Percentiles rank a stretch among this genome's conserved stretches.
Evolutionary conservation across 2,329 filamentous ascomycete genomes (phyloP).

Genomic region (Talaromyces pinophilus): DNA sequence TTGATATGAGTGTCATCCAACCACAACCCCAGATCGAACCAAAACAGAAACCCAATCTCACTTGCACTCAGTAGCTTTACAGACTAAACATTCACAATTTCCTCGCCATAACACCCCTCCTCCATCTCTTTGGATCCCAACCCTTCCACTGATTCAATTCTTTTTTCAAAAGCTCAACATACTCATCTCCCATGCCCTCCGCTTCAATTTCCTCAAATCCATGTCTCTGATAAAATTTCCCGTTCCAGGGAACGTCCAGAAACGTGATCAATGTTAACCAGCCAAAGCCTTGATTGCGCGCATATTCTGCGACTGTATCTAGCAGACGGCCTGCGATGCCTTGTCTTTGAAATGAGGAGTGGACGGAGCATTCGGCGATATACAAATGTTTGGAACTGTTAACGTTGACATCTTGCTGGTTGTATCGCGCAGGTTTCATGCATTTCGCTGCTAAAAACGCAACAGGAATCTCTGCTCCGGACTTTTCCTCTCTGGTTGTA

Average conservation of each 20-base stretch:
- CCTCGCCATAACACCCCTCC: constrained; percentile 18
- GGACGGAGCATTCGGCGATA: constrained; percentile 22
- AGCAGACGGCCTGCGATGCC: constrained; percentile 25
- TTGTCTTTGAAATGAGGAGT: constrained; percentile 14
- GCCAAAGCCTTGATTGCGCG: not conserved
- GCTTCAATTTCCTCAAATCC: constrained; percentile 18
- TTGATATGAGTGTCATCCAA: not conserved
- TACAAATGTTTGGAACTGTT: constrained; percentile 8
- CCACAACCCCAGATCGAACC: not conserved
- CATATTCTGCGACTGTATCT: constrained; percentile 22
- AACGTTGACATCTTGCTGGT: not conserved
- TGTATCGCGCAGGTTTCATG: not conserved
- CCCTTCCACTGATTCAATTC: constrained; percentile 16
- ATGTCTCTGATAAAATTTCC: constrained; percentile 14
- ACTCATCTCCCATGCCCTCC: not conserved
- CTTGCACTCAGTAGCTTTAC: not conserved
- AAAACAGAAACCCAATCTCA: not conserved
- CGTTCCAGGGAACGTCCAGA: constrained; percentile 21
- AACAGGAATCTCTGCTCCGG: not conserved
- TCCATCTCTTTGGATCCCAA: constrained; percentile 1
- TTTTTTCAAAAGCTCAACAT: constrained; percentile 7
- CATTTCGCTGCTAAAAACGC: constrained; percentile 18
- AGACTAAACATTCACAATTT: not conserved
- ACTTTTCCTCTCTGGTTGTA: not conserved
- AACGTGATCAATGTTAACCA: constrained; percentile 19